These are phyloP conservation scores for Colletotrichum tropicicola DNA, from an alignment of 2,329 filamentous ascomycete genomes.

Conservation along the genomic window DNA sequence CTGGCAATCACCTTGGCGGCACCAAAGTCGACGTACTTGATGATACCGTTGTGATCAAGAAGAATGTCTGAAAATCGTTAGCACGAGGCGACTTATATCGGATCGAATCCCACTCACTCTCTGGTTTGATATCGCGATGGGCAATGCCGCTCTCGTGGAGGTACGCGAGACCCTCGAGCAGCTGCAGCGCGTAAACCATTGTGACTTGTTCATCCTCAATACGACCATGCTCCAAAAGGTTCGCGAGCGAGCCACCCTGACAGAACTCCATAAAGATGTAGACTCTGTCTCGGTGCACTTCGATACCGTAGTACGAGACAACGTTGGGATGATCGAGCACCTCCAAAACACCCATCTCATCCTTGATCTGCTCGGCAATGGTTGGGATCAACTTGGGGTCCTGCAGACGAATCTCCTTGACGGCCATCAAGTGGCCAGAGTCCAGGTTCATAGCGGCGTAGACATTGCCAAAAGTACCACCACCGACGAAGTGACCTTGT, in stretches of 20 bases:
- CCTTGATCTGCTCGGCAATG: slow-evolving; percentile 91
- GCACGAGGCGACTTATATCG: neutral
- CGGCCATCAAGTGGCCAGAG: slow-evolving; percentile 95
- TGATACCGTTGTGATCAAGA: slow-evolving; percentile 95
- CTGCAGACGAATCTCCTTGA: slow-evolving; percentile 97
- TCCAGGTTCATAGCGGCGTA: slow-evolving; percentile 98
- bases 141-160: slow-evolving; percentile 92
- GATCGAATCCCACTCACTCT: slow-evolving; percentile 69
- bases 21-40: slow-evolving; percentile 99
- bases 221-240: slow-evolving; percentile 89
- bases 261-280: slow-evolving; percentile 99
- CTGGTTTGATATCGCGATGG: slow-evolving; percentile 97
- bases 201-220: slow-evolving; percentile 98
- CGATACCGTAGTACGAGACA: slow-evolving; percentile 96
- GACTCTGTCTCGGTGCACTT: slow-evolving; percentile 98
- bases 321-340: slow-evolving; percentile 97
- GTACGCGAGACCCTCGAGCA: slow-evolving; percentile 93
- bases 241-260: slow-evolving; percentile 91
- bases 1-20: slow-evolving; percentile 96
- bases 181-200: slow-evolving; percentile 94
- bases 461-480: slow-evolving; percentile 96
- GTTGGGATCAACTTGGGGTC: slow-evolving; percentile 96
- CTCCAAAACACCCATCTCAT: slow-evolving; percentile 97
- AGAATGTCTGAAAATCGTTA: slow-evolving; percentile 75
- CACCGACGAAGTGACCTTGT: slow-evolving; percentile 97